Evolutionary conservation across 1,284 basidiomycete genomes (phyloP), one percentile per base, ranked within the genome.

Genomic region (Tylopilus orsonianus): DNA sequence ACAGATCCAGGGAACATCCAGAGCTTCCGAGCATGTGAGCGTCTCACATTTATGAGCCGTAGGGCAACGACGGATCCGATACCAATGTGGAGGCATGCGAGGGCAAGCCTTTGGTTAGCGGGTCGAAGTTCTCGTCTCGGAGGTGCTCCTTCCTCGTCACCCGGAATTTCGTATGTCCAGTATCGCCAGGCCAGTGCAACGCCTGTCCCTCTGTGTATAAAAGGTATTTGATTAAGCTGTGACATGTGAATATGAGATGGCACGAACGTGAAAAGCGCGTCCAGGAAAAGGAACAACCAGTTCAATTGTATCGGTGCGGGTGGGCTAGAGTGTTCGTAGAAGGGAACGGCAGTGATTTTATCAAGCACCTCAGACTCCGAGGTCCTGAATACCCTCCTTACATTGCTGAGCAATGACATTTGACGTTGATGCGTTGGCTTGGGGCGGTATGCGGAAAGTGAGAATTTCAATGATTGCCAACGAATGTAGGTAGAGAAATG

Each of bases 251-350:
- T 3, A 35, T 10, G 41, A 33, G n/a, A 24, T 19, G 26, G 12
- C 26, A 59, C 70, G 33, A 53, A 77, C 75, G 62, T 70, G 18
- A 75, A 77, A 9, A 74, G 71, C n/a, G 85, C 75, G 56, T 87
- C 80, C 49, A 79, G 71, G n/a, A 86, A 81, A 38, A 88, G 81
- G 58, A 64, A 58, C 14, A 57, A 3, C 62, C 53, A 59, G 22
- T 61, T 63, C 24, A 56, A 18, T 41, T 48, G 56, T 37, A 66
- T 55, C 14, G 45, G 56, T 8, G 8, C 34, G 8, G 60, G 59
- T 8, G 56, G 35, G n/a, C 18, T 38, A 1, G 45, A 45, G 33
- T 60, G 54, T 41, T 60, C 52, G 22, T 66, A 62, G 19, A 66
- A 64, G 8, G 60, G 63, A 23, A 53, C 29, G 30, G 51, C 6